A percentile compares a stretch with the other conserved stretches of the same genome.
Conservation (phyloP, 768 basidiomycete species). For the Rhodosporidiobolus sp. region DNA sequence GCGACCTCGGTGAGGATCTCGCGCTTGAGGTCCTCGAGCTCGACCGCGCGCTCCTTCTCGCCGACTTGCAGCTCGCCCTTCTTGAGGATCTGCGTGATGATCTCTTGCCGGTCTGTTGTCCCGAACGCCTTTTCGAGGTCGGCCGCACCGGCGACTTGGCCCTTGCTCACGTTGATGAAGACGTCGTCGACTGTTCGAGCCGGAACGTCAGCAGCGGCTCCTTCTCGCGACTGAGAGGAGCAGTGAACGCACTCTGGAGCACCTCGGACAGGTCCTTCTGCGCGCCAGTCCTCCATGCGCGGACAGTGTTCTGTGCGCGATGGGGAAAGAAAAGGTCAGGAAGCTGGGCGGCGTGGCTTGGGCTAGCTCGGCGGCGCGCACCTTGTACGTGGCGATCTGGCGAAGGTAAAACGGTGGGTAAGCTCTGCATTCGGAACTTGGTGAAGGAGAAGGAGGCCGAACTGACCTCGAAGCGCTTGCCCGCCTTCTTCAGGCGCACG, state of each 20-base stretch:
- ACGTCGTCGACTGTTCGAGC: constrained; percentile 77
- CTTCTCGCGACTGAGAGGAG: no score
- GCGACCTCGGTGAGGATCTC: constrained; percentile 94
- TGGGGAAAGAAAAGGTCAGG: constrained; percentile 43
- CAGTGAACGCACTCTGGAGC: constrained; percentile 57
- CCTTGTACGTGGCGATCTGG: no score
- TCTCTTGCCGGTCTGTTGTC: constrained; percentile 65
- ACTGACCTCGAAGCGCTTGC: constrained; percentile 93
- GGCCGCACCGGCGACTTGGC: constrained; percentile 79
- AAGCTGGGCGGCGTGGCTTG: background rate
- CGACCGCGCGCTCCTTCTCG: constrained; percentile 93
- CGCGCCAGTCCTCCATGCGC: constrained; percentile 91
- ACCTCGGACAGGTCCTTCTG: constrained; percentile 94
- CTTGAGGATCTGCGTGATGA: constrained; percentile 86
- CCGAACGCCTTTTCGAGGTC: constrained; percentile 92
- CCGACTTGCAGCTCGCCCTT: constrained; percentile 97
- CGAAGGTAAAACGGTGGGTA: background rate
- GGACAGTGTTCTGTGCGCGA: constrained; percentile 98
- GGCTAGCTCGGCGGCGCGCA: no score
- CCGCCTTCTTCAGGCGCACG: constrained; percentile 92
- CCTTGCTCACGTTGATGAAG: constrained; percentile 94
- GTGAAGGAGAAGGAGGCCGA: background rate
- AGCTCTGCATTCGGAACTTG: background rate
- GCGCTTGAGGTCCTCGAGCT: constrained; percentile 70
- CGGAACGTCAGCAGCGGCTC: constrained; percentile 47